Percentiles rank a stretch among this genome's conserved stretches.
Conservation (phyloP, 2,329 filamentous ascomycete genomes). For the Didymella pomorum region DNA sequence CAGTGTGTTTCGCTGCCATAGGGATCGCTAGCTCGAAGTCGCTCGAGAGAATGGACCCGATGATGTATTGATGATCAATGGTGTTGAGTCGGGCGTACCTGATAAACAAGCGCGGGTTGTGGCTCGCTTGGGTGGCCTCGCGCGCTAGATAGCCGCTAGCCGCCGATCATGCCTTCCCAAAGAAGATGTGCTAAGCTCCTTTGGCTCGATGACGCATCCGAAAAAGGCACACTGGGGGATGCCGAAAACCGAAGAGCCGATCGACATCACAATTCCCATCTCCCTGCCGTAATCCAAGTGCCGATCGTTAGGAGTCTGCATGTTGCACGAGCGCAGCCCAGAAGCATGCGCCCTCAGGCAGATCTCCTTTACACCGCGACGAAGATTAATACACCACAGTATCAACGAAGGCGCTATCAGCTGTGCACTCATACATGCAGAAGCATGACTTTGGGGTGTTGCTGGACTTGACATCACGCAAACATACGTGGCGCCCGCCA, state of each 20-base stretch:
- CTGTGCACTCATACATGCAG: background rate
- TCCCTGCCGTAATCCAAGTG: background rate
- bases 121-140: background rate
- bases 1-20: background rate
- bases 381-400: background rate
- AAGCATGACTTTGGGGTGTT: background rate
- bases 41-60: background rate
- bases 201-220: constrained; percentile 7
- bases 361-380: background rate
- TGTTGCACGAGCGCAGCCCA: background rate
- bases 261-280: constrained; percentile 8
- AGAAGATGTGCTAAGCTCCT: background rate
- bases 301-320: constrained; percentile 7
- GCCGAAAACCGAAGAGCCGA: constrained; percentile 2
- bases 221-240: background rate
- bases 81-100: background rate
- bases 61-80: background rate
- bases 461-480: constrained; percentile 7
- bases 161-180: constrained; percentile 10
- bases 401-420: background rate
- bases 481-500: constrained; percentile 4
- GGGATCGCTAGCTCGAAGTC: background rate
- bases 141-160: background rate
- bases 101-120: background rate
- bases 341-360: no score